A percentile compares a stretch with the other conserved stretches of the same genome.
These are phyloP conservation scores for Hyaloperonospora arabidopsidis DNA, from an alignment of 352 stramenopile species.

Conservation along the genomic window DNA sequence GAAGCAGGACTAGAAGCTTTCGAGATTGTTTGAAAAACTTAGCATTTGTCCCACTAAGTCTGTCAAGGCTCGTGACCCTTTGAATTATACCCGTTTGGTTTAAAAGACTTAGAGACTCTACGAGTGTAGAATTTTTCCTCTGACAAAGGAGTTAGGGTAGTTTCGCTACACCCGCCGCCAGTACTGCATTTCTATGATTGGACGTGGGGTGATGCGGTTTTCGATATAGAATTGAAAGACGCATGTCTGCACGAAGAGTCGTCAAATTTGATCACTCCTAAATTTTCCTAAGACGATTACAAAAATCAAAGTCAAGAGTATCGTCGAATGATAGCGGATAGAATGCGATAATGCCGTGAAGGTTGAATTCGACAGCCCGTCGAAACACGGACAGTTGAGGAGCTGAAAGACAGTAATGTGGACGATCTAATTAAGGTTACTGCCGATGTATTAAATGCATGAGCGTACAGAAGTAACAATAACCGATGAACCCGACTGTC, in stretches of 20 bases:
- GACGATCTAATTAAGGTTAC: neutral
- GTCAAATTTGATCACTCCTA: constrained; percentile 4
- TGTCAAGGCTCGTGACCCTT: too few species aligned
- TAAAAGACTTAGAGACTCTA: too few species aligned
- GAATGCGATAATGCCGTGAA: neutral
- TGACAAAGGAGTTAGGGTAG: too few species aligned
- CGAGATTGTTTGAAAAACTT: too few species aligned
- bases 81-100: too few species aligned
- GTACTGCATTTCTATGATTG: too few species aligned
- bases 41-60: too few species aligned
- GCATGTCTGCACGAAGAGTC: constrained; percentile 2
- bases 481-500: constrained; percentile 5
- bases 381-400: constrained; percentile 9
- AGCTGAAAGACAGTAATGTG: constrained; percentile 2
- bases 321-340: constrained; percentile 11
- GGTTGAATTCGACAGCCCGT: constrained; percentile 5
- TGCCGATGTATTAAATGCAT: constrained; percentile 1
- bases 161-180: too few species aligned
- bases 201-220: neutral
- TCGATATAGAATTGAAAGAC: constrained; percentile 8
- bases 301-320: constrained; percentile 3
- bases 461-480: constrained; percentile 1
- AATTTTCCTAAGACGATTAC: neutral
- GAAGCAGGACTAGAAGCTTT: too few species aligned
- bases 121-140: too few species aligned